These are phyloP conservation scores for Chrysoporthe austroafricana DNA, from an alignment of 2,329 filamentous ascomycete species.

Conservation along the genomic window DNA sequence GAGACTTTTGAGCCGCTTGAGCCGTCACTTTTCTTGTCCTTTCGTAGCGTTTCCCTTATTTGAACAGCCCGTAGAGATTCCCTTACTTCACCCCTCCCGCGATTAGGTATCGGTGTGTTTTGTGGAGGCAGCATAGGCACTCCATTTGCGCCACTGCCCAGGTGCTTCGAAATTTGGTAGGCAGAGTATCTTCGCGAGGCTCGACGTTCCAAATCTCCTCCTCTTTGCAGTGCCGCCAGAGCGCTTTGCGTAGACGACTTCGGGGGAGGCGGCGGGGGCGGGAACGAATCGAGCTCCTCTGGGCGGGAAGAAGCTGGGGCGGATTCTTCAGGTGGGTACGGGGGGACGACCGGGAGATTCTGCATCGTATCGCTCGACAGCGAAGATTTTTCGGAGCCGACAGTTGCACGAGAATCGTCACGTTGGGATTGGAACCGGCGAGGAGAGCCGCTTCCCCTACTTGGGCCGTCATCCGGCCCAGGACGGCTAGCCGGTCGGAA, in stretches of 20 bases:
- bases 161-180: constrained; percentile 94
- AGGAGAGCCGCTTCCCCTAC: constrained; percentile 47
- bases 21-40: constrained; percentile 48
- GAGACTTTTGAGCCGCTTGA: constrained; percentile 46
- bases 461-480: constrained; percentile 37
- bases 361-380: constrained; percentile 78
- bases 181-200: constrained; percentile 93
- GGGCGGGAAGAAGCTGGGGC: constrained; percentile 46
- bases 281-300: constrained; percentile 63
- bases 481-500: constrained; percentile 47
- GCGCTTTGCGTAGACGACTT: constrained; percentile 87
- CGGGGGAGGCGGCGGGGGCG: constrained; percentile 77
- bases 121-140: constrained; percentile 87
- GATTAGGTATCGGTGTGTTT: constrained; percentile 81
- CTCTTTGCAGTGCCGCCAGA: constrained; percentile 85
- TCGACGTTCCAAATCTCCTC: constrained; percentile 87
- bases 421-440: constrained; percentile 52
- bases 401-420: constrained; percentile 56
- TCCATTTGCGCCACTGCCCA: constrained; percentile 79
- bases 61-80: constrained; percentile 79
- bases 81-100: constrained; percentile 75
- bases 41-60: constrained; percentile 53
- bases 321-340: constrained; percentile 66
- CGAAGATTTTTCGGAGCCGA: constrained; percentile 65
- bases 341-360: constrained; percentile 73